Evolutionary conservation across 371 early-diverging fungal genomes (phyloP), one percentile per base, ranked within the genome.

Genomic region (Mortierella sp.): DNA sequence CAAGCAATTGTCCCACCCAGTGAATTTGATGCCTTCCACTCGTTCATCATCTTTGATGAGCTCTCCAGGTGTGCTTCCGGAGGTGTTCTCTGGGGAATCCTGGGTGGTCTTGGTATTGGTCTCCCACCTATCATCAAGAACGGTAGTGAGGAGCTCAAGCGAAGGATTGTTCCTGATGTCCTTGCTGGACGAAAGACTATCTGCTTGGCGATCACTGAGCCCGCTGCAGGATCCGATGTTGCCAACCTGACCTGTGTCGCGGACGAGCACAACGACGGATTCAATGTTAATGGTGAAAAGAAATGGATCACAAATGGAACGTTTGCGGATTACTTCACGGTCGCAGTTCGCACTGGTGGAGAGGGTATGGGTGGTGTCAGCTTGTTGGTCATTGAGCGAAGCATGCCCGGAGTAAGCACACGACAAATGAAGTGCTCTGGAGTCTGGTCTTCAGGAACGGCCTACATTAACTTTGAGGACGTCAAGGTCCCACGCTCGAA

Each of bases 151-250:
- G 82, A 85, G 48, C 71, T 93, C 28, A 88, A 90, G 76, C 70
- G 89, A 9, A 86, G 85, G 57, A 86, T 92, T 7, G 85, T 90
- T 4, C 76, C 70, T 18, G 89, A 84, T 12, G 86, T 88, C 59
- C 68, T 92, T 16, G 56, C 73, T 12, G 94, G 94, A 55, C 71
- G 75, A 23, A 91, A 92, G 81, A 81, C 82, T 64, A 92, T 92
- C 45, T 91, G 92, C 70, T 68, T 92, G 64, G 83, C 84, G 12
- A 84, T 84, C 47, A 82, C 89, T 14, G 90, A 90, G 66, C 90
- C 90, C 12, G 84, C 82, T 50, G 95, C 94, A 23, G 94, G 94
- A 2, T 90, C 91, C n/a, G 96, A 95, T 64, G 95, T 95, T 5
- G 94, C 95, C 26, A 88, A 88, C 48, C 86, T 94, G 44, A 81